These are phyloP conservation scores for Monosporascus ibericus DNA, from an alignment of 2,329 filamentous ascomycete genomes.

Conservation along the genomic window DNA sequence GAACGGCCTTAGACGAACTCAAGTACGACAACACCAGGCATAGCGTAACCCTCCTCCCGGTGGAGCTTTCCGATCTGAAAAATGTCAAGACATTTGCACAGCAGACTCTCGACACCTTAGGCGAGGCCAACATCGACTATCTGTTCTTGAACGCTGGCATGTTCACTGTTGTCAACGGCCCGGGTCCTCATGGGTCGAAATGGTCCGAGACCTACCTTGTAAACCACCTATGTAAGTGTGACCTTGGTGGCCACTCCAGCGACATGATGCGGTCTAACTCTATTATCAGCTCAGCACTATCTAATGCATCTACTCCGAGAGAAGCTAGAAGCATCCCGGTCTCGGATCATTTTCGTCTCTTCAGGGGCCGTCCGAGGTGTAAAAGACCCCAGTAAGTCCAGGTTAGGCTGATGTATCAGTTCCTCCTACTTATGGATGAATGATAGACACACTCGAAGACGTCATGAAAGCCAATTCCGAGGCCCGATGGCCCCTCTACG, in stretches of 20 bases:
- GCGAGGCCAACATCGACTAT: conserved; percentile 37
- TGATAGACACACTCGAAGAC: conserved; percentile 16
- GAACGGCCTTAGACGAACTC: conserved; percentile 35
- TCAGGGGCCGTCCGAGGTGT: conserved; percentile 41
- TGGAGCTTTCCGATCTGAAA: conserved; percentile 41
- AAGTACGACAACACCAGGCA: conserved; percentile 34
- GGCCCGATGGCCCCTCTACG: conserved; percentile 28
- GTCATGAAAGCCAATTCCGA: conserved; percentile 31
- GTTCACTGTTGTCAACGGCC: conserved; percentile 27
- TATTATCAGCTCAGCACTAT: conserved; percentile 44
- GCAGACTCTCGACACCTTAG: conserved; percentile 35
- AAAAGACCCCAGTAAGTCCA: conserved; percentile 27
- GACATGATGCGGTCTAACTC: conserved; percentile 3
- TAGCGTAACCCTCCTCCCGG: conserved; percentile 37
- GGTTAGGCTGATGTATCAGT: background rate
- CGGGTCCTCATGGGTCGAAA: conserved; percentile 34
- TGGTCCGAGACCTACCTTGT: conserved; percentile 47
- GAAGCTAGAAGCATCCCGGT: conserved; percentile 39
- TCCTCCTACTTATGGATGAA: conserved; percentile 1
- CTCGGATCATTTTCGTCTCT: conserved; percentile 45
- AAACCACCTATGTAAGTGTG: conserved; percentile 42
- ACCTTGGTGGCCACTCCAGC: background rate
- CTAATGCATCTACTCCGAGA: conserved; percentile 42
- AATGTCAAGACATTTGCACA: conserved; percentile 41
- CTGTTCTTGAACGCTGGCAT: conserved; percentile 44